Base-by-base conservation (phyloP, 2,329 filamentous ascomycete genomes). In the Hymenotorrendiella dingleyae region DNA sequence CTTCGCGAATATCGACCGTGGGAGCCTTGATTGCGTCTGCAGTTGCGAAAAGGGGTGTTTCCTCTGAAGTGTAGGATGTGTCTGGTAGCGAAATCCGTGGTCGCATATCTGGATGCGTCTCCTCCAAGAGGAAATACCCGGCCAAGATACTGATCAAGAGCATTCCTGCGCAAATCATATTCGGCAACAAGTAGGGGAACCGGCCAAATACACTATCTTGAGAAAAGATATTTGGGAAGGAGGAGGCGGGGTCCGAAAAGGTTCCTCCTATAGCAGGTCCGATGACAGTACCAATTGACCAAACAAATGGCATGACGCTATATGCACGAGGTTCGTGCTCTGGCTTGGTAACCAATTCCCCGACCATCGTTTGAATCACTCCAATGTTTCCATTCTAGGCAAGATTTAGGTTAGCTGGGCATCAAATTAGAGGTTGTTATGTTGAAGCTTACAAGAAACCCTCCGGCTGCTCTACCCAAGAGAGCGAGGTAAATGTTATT, bases 271-370 rank as follows among this genome's bases (percentile, higher is more conserved):
- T 88, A 5, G 84, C 86, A 49, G 90, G 86, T 0, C 90, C 90
- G 40, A 94, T 73, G 50, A 95, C 94, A 8, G 87, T 94, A 19
- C 90, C 90, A 40, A 95, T 82, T 35, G 78, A 84, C 89, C 90
- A 96, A 6, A 95, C 84, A 59, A 95, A 95, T 1, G 90, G 90
- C 87, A 96, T 94, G 33, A 95, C 78, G 2, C 88, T 81, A 62
- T 90, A 95, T 21, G 90, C 90, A 48, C 84, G 80, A 45, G 88
- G 87, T 66, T 94, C 88, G 65, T 94, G 86, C 56, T 90, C 84
- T 11, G 86, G 87, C 45, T 83, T 86, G 24, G 76, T 85, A 39
- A 94, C 85, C 43, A 95, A 64, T 64, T 96, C 90, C 21, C 84
- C 87, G 11, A 95, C 90, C 86, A 94, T 94, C 14, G 88, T 94